A percentile compares a stretch with the other conserved stretches of the same genome.
phyloP scores from a whole-genome alignment of 768 basidiomycete genomes.

The Hydnum rufescens region DNA sequence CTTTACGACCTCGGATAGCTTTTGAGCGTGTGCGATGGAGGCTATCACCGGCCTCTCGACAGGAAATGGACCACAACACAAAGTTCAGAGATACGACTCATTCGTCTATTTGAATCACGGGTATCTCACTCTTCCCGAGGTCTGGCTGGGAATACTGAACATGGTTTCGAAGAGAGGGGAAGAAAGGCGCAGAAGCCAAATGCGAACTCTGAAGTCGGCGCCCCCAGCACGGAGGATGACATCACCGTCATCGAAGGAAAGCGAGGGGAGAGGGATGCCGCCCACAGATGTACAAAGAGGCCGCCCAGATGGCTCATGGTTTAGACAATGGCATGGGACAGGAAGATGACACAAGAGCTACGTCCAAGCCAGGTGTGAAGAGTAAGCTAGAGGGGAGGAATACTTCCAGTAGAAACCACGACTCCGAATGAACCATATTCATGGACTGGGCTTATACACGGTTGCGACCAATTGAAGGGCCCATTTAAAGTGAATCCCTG shows the following conservation, averaged over 20 bases:
- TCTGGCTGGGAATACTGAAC: not conserved
- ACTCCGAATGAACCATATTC: too few relatives aligned
- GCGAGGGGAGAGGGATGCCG: too few relatives aligned
- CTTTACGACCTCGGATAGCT: not conserved
- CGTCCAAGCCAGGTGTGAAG: too few relatives aligned
- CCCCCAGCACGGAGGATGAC: not conserved
- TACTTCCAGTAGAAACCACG: too few relatives aligned
- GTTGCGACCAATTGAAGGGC: too few relatives aligned
- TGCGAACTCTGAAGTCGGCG: not conserved
- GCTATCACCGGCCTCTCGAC: not conserved
- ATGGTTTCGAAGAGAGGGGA: not conserved
- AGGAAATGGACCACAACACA: not conserved
- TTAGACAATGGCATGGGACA: too few relatives aligned
- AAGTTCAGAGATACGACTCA: not conserved
- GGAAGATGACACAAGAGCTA: too few relatives aligned
- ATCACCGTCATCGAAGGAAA: not conserved
- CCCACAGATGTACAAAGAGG: too few relatives aligned
- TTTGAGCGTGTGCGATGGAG: not conserved
- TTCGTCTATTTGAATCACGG: not conserved
- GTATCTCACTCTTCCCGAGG: not conserved
- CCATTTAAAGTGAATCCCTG: too few relatives aligned
- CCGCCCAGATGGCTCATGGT: too few relatives aligned
- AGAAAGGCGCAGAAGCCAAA: not conserved
- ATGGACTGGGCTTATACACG: too few relatives aligned
- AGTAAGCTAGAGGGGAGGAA: too few relatives aligned